Conservation (phyloP, 2,329 filamentous ascomycete genomes). For the Apiospora pterosperma region DNA sequence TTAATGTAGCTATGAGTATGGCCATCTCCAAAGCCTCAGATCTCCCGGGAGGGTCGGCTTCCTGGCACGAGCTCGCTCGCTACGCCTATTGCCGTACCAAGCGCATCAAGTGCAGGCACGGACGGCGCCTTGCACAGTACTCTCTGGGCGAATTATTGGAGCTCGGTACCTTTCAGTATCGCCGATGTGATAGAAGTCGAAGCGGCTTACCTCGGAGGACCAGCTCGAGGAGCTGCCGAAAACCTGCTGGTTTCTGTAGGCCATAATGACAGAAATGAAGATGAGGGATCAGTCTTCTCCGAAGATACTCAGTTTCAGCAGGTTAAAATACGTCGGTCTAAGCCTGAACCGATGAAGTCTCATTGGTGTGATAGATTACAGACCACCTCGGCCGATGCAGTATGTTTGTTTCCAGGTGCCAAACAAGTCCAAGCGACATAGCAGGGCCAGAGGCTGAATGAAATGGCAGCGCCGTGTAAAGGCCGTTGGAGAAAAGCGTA, state of each 20-base stretch:
- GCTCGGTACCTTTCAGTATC: background rate
- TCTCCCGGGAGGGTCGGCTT: background rate
- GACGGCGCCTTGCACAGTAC: background rate
- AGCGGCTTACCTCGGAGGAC: constrained; percentile 4
- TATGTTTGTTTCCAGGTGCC: background rate
- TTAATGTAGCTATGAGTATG: background rate
- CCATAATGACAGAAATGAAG: constrained; percentile 2
- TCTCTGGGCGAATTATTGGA: background rate
- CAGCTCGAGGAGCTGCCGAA: background rate
- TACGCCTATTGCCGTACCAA: background rate
- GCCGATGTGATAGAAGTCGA: background rate
- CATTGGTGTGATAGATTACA: background rate
- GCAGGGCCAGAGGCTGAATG: background rate
- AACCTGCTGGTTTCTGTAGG: background rate
- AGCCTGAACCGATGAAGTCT: background rate
- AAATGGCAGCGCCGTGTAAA: background rate
- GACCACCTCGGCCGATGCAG: background rate
- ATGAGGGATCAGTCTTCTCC: background rate
- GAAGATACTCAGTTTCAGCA: background rate
- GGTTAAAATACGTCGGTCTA: background rate
- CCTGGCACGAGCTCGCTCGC: background rate
- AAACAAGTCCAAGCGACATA: background rate
- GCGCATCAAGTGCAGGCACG: background rate
- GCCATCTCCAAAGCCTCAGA: background rate
- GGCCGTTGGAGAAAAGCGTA: background rate